These are phyloP conservation scores for Penicillium malachiteum DNA, from an alignment of 495 filamentous ascomycete genomes.

Conservation along the genomic window DNA sequence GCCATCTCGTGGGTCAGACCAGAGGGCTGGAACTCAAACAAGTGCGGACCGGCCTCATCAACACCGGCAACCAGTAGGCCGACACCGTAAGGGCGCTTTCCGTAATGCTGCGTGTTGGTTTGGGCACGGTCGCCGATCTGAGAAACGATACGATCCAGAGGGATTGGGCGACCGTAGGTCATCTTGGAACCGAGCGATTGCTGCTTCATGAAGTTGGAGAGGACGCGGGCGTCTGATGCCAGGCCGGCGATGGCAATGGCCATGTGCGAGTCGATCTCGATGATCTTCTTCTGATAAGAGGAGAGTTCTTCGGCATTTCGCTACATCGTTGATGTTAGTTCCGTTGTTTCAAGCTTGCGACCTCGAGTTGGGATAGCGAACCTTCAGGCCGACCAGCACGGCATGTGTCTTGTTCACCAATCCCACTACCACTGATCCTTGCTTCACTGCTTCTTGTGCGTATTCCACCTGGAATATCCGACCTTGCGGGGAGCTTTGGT, in stretches of 20 bases:
- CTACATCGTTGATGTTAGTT: slow-evolving; percentile 43
- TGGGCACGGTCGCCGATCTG: slow-evolving; percentile 96
- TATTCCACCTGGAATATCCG: slow-evolving; percentile 99
- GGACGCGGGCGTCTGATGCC: slow-evolving; percentile 95
- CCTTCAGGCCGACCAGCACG: slow-evolving; percentile 95
- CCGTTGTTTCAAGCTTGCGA: not conserved
- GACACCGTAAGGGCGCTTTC: slow-evolving; percentile 94
- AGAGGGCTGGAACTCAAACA: slow-evolving; percentile 97
- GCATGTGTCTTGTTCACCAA: slow-evolving; percentile 96
- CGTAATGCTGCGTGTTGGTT: slow-evolving; percentile 96
- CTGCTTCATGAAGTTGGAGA: slow-evolving; percentile 99
- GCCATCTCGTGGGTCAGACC: slow-evolving; percentile 96
- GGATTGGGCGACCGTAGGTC: slow-evolving; percentile 91
- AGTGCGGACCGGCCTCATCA: slow-evolving; percentile 87
- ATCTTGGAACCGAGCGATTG: slow-evolving; percentile 93
- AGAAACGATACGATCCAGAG: slow-evolving; percentile 78
- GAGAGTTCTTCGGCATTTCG: slow-evolving; percentile 99
- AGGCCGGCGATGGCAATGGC: slow-evolving; percentile 95
- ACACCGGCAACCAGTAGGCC: slow-evolving; percentile 91
- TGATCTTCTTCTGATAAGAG: slow-evolving; percentile 99
- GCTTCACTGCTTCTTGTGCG: slow-evolving; percentile 97
- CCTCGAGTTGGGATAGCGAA: slow-evolving; percentile 36
- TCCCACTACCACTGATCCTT: slow-evolving; percentile 96
- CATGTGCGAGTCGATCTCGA: slow-evolving; percentile 92
- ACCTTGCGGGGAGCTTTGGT: slow-evolving; percentile 87